Evolutionary conservation across 305 asterid species (phyloP).

Genomic region (Lippia alba): DNA sequence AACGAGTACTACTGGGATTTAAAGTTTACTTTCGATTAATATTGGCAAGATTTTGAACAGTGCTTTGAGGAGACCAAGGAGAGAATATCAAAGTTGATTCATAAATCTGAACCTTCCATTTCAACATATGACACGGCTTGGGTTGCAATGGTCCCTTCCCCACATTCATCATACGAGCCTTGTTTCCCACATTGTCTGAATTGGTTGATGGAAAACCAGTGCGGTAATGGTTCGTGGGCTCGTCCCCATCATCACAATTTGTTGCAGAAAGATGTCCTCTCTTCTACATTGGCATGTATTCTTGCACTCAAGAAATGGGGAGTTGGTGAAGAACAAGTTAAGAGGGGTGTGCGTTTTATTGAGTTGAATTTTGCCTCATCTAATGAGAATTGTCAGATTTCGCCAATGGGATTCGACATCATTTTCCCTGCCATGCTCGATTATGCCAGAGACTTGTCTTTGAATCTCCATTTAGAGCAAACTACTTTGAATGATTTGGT

Average conservation of each 20-base stretch:
- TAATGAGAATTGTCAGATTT: constrained; percentile 49
- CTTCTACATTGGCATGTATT: constrained; percentile 83
- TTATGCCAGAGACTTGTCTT: constrained; percentile 55
- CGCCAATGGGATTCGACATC: constrained; percentile 82
- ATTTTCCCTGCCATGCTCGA: constrained; percentile 85
- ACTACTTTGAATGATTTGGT: constrained; percentile 43
- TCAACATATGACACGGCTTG: constrained; percentile 95
- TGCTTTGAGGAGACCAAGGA: constrained; percentile 55
- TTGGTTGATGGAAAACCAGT: constrained; percentile 83
- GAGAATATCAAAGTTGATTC: constrained; percentile 60
- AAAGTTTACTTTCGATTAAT: constrained; percentile 24
- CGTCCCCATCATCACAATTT: constrained; percentile 69
- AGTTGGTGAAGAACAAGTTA: constrained; percentile 64
- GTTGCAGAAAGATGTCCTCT: constrained; percentile 69
- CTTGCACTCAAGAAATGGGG: constrained; percentile 90
- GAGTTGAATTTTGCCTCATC: constrained; percentile 66
- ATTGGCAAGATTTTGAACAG: constrained; percentile 38
- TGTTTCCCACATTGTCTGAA: constrained; percentile 72
- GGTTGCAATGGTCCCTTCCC: constrained; percentile 98
- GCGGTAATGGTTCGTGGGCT: constrained; percentile 86
- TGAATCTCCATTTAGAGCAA: constrained; percentile 68
- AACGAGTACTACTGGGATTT: neutral
- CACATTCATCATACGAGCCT: constrained; percentile 59
- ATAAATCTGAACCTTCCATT: constrained; percentile 58
- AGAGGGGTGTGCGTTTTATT: constrained; percentile 65